phyloP scores from a whole-genome alignment of 768 basidiomycete genomes.

The Macrolepiota fuliginosa region DNA sequence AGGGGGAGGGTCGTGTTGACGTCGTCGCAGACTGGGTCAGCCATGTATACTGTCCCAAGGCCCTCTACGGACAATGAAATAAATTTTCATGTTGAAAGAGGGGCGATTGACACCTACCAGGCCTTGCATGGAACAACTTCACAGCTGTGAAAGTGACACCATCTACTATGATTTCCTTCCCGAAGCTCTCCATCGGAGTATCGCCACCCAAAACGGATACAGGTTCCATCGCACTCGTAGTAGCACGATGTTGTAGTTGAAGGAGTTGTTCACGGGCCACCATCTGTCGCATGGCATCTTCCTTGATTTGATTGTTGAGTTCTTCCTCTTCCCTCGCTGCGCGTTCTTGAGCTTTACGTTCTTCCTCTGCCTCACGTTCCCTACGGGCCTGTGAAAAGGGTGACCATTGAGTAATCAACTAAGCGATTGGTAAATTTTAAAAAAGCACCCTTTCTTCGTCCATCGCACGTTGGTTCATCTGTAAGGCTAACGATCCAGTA shows the following conservation, averaged over 20 bases:
- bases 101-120: constrained; percentile 39
- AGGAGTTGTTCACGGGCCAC: constrained; percentile 51
- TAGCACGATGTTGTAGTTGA: constrained; percentile 58
- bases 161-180: constrained; percentile 51
- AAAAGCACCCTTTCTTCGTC: constrained; percentile 62
- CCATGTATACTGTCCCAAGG: constrained; percentile 66
- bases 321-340: constrained; percentile 54
- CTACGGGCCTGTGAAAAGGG: constrained; percentile 43
- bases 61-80: constrained; percentile 37
- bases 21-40: constrained; percentile 74
- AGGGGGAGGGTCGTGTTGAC: constrained; percentile 53
- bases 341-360: constrained; percentile 46
- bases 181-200: constrained; percentile 62
- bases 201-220: constrained; percentile 45
- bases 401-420: background rate
- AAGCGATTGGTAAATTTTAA: background rate
- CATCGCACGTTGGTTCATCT: constrained; percentile 74
- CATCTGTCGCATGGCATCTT: constrained; percentile 59
- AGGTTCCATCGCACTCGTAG: constrained; percentile 65
- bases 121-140: constrained; percentile 69
- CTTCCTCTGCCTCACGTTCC: constrained; percentile 55
- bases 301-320: constrained; percentile 64
- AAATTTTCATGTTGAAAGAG: background rate
- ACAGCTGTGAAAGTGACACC: constrained; percentile 63
- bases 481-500: constrained; percentile 65